Evolutionary conservation across 2,329 filamentous ascomycete genomes (phyloP), one percentile per base, ranked within the genome.

Genomic region (Exophiala lecanii-corni): DNA sequence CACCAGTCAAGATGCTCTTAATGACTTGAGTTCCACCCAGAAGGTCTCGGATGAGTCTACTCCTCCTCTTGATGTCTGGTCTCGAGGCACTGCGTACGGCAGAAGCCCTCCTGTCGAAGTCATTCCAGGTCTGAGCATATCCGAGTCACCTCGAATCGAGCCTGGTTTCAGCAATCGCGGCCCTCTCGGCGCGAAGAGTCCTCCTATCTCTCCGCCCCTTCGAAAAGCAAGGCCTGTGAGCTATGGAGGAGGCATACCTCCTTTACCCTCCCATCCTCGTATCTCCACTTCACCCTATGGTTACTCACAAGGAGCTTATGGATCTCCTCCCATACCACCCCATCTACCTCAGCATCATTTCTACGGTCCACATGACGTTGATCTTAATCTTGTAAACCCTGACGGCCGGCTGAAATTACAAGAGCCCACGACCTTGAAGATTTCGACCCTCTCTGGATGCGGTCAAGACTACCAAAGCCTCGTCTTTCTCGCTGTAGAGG

Each of bases 401-500:
- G 30, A 36, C 10, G 35, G 37, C 9, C 47, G 37, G 17, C 32
- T 43, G 26, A 42, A 33, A 16, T 13, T 45, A 16, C 36, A 33
- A 30, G 31, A 47, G 17, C 46, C 45, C 2, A 36, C 34, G 36
- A 23, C 45, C 5, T 25, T 53, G 13, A 51, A 49, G 31, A 49
- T 52, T 26, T 19, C 31, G 6, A 32, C 15, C 4, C 31, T 54
- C 9, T 44, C 51, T 10, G 39, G 37, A 20, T 19, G 25, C 23
- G 43, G 47, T 12, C 26, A 28, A 23, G 43, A 47, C 34, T 36
- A 30, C 21, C 58, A 9, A 59, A 68, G 85, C 57, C 82, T 84
- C 61, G 79, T 86, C 89, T 64, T 95, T 3, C 77, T 87, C 6
- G 89, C 89, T 1, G 88, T 82, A 54, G 84, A 94, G 60, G 86